These are phyloP conservation scores for Globisporangium perplexum DNA, from an alignment of 352 stramenopile genomes.

Conservation along the genomic window DNA sequence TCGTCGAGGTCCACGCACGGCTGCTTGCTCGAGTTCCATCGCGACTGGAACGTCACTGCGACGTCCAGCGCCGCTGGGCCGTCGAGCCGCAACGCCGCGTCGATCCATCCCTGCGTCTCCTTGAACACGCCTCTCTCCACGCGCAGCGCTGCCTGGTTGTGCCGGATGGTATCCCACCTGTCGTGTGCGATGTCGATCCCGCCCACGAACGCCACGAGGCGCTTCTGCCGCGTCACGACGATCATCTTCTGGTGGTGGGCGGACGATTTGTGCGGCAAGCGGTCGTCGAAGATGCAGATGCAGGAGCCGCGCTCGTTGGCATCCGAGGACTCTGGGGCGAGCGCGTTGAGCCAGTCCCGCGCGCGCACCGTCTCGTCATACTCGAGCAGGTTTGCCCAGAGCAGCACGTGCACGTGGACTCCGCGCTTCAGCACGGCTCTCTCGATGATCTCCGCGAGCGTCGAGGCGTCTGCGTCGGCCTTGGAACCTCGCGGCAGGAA, in stretches of 20 bases:
- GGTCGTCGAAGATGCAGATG: slow-evolving; percentile 59
- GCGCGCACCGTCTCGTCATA: slow-evolving; percentile 8
- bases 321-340: background rate
- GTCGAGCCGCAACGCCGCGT: slow-evolving; percentile 41
- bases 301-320: background rate
- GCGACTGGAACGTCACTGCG: slow-evolving; percentile 53
- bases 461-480: background rate
- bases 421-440: slow-evolving; percentile 15
- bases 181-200: slow-evolving; percentile 51
- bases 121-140: slow-evolving; percentile 31
- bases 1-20: slow-evolving; percentile 37
- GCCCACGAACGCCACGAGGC: slow-evolving; percentile 42
- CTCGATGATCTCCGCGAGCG: slow-evolving; percentile 12
- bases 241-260: slow-evolving; percentile 73
- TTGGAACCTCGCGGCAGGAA: slow-evolving; percentile 4
- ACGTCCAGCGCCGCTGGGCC: slow-evolving; percentile 45
- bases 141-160: slow-evolving; percentile 42
- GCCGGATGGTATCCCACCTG: slow-evolving; percentile 53
- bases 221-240: slow-evolving; percentile 31
- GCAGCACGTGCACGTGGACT: slow-evolving; percentile 21
- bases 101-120: slow-evolving; percentile 50
- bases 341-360: slow-evolving; percentile 23
- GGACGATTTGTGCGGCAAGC: slow-evolving; percentile 44
- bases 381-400: slow-evolving; percentile 21
- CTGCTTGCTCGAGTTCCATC: slow-evolving; percentile 45